Base-by-base conservation (phyloP, 164 flowering plant genomes). In the Echeveria elegans region DNA sequence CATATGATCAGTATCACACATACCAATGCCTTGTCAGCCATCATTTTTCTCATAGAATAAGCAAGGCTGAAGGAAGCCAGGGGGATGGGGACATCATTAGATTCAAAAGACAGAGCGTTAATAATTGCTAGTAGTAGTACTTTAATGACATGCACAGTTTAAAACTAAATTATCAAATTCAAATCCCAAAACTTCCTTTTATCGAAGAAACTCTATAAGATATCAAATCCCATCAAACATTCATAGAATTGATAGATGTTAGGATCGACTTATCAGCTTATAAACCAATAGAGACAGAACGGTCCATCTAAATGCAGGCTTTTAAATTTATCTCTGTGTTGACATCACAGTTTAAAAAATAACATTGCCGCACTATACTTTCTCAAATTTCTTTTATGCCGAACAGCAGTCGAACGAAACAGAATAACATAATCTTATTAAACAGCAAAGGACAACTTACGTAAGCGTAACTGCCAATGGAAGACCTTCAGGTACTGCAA, bases 401-500 rank as follows among this genome's bases (percentile, higher is more conserved):
- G 21, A 21, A 23, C 14, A 52, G 58, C 14, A 21, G n/a, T n/a
- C n/a, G n/a, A n/a, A n/a, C n/a, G n/a, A n/a, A n/a, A n/a, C n/a
- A 40, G 60, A 53, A 58, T 2, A 24, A 40, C 2, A 60, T 2
- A n/a, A 28, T 26, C 24, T 61, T 37, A 30, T 9, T 16, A 21
- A 63, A 14, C 10, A 18, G 53, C 0, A 67, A 32, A 70, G 10
- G 1, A 52, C 58, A 52, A 80, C 97, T 75, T 82, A 95, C 99
- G 96, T 95, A 59, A 95, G 76, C 18, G 99, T 92, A 70, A 95
- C 97, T 66, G 99, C 99, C 74, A 95, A 73, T 10, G 99, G 99
- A 72, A 95, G 97, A 29, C 97, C 99, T 80, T 95, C 99, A 64
- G 99, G 99, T 70, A 95, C 99, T 0, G 99, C 99, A 79, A 95